Evolutionary conservation across 441 rosid genomes (phyloP), one percentile per base, ranked within the genome.

Genomic region (Erodium chrysanthum): DNA sequence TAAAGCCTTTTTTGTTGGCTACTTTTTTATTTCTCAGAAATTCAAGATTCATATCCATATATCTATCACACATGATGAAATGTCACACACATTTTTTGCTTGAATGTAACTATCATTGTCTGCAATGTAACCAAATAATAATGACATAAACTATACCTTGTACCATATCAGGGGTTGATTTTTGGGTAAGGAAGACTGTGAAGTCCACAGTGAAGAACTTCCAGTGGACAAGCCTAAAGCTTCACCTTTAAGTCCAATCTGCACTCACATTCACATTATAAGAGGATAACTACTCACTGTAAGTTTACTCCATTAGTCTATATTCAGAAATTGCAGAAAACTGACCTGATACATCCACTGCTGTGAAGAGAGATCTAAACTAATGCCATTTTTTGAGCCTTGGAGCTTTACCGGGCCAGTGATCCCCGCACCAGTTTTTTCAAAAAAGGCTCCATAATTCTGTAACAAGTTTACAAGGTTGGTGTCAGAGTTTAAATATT

Each of bases 181-280:
- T 72, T 75, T 88, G 27, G 96, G 97, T 74, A 94, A 74, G 63
- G 78, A 72, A 66, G 94, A 71, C 67, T 78, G 73, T 71, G 91
- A 82, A 79, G 71, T 65, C 97, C 96, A 94, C 67, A 79, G 76
- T 10, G 92, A 74, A 73, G 96, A 84, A 70, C 80, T 84, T 81
- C 92, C 92, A 66, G 78, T 89, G 8, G 86, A 64, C 14, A 91
- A 75, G 65, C 82, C 88, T 71, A 70, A 77, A 68, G 78, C 97
- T 82, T 94, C 97, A 18, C 97, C 97, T 81, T 88, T 78, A 74
- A 94, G 92, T 69, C 97, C 99, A 60, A 85, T 71, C 99, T 91
- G 81, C 66, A 71, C 2, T 71, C 40, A 35, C 35, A 64, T 14
- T 22, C 22, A 35, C 14, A 3, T 29, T 14, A 20, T 52, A 22